Evolutionary conservation across 495 filamentous ascomycete species (phyloP).

Genomic region (Glarea lozoyensis): DNA sequence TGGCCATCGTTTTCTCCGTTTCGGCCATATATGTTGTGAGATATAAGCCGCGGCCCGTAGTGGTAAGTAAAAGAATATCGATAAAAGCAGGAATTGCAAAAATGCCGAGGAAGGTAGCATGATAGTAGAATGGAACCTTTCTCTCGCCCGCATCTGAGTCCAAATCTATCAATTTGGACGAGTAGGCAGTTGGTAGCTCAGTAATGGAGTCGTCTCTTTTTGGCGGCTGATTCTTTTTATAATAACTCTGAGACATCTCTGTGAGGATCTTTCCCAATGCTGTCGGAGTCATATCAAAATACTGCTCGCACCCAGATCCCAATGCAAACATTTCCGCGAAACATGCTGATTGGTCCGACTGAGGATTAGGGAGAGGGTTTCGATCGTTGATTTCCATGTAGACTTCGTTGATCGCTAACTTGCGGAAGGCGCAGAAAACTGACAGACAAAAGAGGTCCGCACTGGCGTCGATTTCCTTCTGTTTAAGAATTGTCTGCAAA

Average conservation of each 20-base stretch:
- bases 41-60: constrained; percentile 49
- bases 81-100: constrained; percentile 53
- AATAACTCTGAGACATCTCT: constrained; percentile 40
- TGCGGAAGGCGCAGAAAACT: constrained; percentile 47
- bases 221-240: constrained; percentile 39
- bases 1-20: constrained; percentile 43
- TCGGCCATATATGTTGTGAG: constrained; percentile 43
- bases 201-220: constrained; percentile 30
- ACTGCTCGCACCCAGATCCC: constrained; percentile 51
- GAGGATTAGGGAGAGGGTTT: constrained; percentile 47
- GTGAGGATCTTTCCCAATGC: constrained; percentile 46
- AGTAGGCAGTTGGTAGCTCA: constrained; percentile 22
- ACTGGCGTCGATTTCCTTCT: constrained; percentile 33
- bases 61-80: constrained; percentile 50
- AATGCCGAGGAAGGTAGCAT: constrained; percentile 49
- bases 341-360: constrained; percentile 48
- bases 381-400: constrained; percentile 51
- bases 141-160: constrained; percentile 38
- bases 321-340: constrained; percentile 54
- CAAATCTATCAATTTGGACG: constrained; percentile 47
- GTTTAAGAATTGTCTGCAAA: not conserved
- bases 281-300: constrained; percentile 47
- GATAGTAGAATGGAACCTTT: constrained; percentile 37
- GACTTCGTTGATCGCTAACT: constrained; percentile 48
- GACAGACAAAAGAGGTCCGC: constrained; percentile 44